phyloP scores from a whole-genome alignment of 345 rosid species.

The Murraya paniculata region DNA sequence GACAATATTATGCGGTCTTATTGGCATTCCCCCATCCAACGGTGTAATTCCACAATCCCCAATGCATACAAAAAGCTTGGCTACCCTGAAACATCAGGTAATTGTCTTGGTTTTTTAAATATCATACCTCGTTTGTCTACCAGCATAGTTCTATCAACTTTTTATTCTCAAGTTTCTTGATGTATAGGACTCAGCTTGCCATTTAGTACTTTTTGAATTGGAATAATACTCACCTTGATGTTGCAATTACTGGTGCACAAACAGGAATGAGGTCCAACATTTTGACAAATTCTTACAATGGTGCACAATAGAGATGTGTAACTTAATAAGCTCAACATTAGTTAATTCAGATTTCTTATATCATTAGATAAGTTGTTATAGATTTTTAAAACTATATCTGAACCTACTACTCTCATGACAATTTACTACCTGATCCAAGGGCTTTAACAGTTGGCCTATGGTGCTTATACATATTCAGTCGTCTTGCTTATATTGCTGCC shows the following conservation, averaged over 20 bases:
- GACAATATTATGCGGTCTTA: constrained; percentile 85
- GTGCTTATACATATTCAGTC: neutral
- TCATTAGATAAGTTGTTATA: neutral
- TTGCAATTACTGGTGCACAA: neutral
- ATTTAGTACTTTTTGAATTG: neutral
- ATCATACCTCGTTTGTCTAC: constrained; percentile 4
- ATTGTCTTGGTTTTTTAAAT: constrained; percentile 5
- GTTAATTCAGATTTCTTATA: neutral
- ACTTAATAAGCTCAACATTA: neutral
- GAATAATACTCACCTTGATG: neutral
- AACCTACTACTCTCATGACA: neutral
- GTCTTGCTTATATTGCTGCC: neutral
- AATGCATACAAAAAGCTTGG: constrained; percentile 96
- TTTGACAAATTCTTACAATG: neutral
- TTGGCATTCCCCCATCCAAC: constrained; percentile 95
- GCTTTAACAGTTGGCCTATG: neutral
- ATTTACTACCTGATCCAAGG: neutral
- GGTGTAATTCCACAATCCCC: constrained; percentile 99
- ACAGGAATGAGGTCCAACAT: neutral
- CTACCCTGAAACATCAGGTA: constrained; percentile 93
- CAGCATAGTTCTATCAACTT: neutral
- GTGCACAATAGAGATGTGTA: neutral
- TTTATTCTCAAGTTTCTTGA: neutral
- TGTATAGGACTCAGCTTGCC: neutral
- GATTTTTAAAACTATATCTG: neutral